phyloP scores from a whole-genome alignment of 2,329 filamentous ascomycete genomes.

The Penicillium sp. region DNA sequence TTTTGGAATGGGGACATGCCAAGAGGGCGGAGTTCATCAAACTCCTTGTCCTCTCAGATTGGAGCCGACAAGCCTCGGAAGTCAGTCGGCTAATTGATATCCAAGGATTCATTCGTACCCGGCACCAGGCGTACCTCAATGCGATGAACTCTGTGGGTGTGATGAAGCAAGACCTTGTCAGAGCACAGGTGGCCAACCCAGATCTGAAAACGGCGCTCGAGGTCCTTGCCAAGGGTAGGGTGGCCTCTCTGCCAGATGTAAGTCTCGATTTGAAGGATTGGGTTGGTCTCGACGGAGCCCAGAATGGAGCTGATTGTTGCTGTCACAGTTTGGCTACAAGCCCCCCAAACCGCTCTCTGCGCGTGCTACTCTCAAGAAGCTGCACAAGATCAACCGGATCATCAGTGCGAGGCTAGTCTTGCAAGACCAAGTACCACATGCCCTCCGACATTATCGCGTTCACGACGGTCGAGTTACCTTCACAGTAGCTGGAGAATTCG shows the following conservation, averaged over 20 bases:
- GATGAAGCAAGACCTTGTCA: slow-evolving; percentile 72
- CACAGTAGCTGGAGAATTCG: slow-evolving; percentile 79
- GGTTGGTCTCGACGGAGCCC: background rate
- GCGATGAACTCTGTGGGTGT: slow-evolving; percentile 68
- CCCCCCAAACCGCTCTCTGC: slow-evolving; percentile 71
- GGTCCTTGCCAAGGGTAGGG: slow-evolving; percentile 76
- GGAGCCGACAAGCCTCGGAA: slow-evolving; percentile 77
- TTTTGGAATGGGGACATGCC: slow-evolving; percentile 78
- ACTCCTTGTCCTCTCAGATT: slow-evolving; percentile 84
- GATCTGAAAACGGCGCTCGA: slow-evolving; percentile 89
- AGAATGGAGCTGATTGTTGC: slow-evolving; percentile 22
- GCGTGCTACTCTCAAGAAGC: slow-evolving; percentile 71
- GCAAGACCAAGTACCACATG: slow-evolving; percentile 78
- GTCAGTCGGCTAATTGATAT: slow-evolving; percentile 90
- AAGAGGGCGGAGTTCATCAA: slow-evolving; percentile 91
- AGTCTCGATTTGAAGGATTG: slow-evolving; percentile 37
- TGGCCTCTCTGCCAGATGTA: slow-evolving; percentile 78
- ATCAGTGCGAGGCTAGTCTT: slow-evolving; percentile 82
- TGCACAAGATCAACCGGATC: slow-evolving; percentile 81
- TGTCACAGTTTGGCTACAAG: slow-evolving; percentile 70
- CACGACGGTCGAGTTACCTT: slow-evolving; percentile 90
- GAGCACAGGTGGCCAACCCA: slow-evolving; percentile 80
- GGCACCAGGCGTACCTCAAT: slow-evolving; percentile 63
- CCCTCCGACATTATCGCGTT: slow-evolving; percentile 77
- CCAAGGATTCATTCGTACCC: slow-evolving; percentile 70